Base-by-base conservation (phyloP, 176 grass and related monocot genomes). In the Luzula sylvatica region DNA sequence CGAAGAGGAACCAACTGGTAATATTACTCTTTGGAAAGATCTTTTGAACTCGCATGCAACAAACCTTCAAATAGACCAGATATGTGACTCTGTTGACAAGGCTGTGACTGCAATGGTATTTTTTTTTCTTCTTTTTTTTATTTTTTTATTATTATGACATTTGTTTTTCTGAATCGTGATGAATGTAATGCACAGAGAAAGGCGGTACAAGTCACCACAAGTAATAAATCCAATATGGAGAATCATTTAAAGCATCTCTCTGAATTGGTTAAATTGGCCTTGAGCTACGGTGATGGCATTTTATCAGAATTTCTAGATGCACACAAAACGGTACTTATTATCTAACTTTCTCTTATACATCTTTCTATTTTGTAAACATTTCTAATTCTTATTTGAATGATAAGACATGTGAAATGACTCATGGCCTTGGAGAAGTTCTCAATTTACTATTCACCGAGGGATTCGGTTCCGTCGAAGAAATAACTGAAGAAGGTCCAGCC, bases 391-490 rank as follows among this genome's bases (percentile, higher is more conserved):
- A 21, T 49, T 54, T 70, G 30, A 25, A 54, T 86, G 66, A 83
- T n/a, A n/a, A 96, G 90, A 79, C 61, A 63, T 73, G 80, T 71
- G 71, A 96, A 76, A 75, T 89, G 55, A 88, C 84, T 73, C 51
- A 60, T 82, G 77, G 74, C 55, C 84, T 96, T 48, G 80, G 75
- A 23, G 57, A 74, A 16, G 75, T 96, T 71, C 75, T 96, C 44
- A 73, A 71, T 51, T 64, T 85, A 72, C 53, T 96, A 67, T 82
- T 88, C 58, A 53, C 55, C 38, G 81, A 96, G 51, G 90, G 90
- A 12, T 86, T 96, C 82, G 84, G 90, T 69, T 77, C 80, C 18
- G 13, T 62, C 3, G 73, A 85, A 66, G 90, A 89, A 86, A 42
- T 64, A 67, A 50, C 49, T 28, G 90, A 96, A 76, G 76, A 56